These are phyloP conservation scores for Cerioporus squamosus DNA, from an alignment of 1,284 basidiomycete genomes.

Conservation along the genomic window DNA sequence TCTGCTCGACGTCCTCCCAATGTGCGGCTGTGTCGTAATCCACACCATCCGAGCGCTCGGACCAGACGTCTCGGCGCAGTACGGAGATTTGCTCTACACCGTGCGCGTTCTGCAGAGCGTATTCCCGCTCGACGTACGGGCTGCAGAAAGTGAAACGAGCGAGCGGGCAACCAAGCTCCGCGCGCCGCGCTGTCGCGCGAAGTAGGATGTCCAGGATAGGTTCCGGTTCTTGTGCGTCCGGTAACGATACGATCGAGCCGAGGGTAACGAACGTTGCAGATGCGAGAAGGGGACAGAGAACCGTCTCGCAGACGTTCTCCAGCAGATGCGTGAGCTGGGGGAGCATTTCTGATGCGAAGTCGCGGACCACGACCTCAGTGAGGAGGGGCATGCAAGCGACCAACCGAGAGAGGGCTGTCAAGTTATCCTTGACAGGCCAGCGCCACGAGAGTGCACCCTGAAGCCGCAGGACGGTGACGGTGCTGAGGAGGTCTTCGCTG, in stretches of 20 bases:
- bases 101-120: background rate
- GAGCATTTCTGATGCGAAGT: background rate
- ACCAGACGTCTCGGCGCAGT: background rate
- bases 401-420: background rate
- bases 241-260: no score
- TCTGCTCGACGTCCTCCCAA: background rate
- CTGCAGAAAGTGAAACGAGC: background rate
- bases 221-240: no score
- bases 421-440: background rate
- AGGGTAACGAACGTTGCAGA: no score
- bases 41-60: background rate
- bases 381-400: background rate
- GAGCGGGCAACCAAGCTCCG: background rate
- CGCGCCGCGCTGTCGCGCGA: background rate
- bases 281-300: no score
- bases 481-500: background rate
- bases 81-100: background rate
- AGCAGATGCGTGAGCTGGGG: background rate
- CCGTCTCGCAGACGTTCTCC: background rate
- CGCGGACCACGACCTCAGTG: constrained; percentile 3
- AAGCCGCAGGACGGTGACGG: background rate
- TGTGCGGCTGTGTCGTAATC: background rate
- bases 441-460: background rate
- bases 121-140: background rate
- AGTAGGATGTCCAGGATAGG: no score